A percentile compares a stretch with the other conserved stretches of the same genome.
phyloP scores from a whole-genome alignment of 441 rosid species.

The Euphorbia corollata region DNA sequence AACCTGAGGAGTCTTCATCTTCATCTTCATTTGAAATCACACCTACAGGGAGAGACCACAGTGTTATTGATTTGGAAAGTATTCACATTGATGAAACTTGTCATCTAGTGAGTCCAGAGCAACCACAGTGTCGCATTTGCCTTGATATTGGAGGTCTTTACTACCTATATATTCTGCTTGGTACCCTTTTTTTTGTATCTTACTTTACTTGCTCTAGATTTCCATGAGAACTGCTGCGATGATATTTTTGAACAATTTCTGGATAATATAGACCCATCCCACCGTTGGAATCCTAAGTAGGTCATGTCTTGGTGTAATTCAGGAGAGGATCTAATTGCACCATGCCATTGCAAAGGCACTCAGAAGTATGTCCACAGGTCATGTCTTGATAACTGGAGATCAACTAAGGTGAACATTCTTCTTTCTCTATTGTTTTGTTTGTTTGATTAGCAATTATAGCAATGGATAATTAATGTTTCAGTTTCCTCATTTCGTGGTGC shows the following conservation, averaged over 20 bases:
- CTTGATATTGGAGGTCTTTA: conserved; percentile 79
- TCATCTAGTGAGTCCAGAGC: conserved; percentile 64
- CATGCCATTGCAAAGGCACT: conserved; percentile 98
- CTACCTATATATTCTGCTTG: conserved; percentile 21
- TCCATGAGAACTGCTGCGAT: conserved; percentile 6
- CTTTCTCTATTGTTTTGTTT: conserved; percentile 13
- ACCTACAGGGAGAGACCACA: conserved; percentile 40
- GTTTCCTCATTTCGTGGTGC: no score
- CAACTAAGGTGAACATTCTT: conserved; percentile 69
- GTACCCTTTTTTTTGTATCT: conserved; percentile 17
- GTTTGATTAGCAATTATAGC: conserved; percentile 11
- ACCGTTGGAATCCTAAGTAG: conserved; percentile 4
- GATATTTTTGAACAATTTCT: background rate
- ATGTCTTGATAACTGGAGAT: conserved; percentile 96
- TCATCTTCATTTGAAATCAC: conserved; percentile 62
- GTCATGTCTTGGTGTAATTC: conserved; percentile 19
- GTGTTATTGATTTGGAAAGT: conserved; percentile 43
- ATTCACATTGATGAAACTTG: conserved; percentile 54
- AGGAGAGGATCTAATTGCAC: conserved; percentile 95
- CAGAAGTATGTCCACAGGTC: conserved; percentile 95
- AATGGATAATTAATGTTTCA: no score
- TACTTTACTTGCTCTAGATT: conserved; percentile 12
- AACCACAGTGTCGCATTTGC: conserved; percentile 91
- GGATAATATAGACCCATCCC: no score
- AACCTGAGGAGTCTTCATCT: conserved; percentile 39